Conservation (phyloP, 768 basidiomycete genomes). For the Pleurotus ostreatus region DNA sequence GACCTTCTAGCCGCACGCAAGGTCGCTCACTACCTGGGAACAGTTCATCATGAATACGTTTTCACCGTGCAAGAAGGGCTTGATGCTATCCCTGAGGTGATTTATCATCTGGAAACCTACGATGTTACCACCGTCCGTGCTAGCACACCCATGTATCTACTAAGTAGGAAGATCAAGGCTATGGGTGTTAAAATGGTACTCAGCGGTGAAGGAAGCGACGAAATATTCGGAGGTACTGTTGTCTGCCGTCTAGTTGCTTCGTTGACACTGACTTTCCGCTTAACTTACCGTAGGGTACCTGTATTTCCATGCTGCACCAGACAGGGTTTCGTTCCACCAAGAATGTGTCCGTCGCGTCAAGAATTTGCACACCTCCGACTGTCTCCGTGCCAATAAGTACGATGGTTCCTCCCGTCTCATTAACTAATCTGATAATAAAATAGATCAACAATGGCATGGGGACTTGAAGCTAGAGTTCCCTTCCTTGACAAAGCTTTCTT, state of each 20-base stretch:
- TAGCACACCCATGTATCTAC: constrained; percentile 97
- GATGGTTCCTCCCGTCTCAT: constrained; percentile 16
- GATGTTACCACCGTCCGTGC: constrained; percentile 99
- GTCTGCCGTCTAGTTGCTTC: not conserved
- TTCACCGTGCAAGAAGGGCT: constrained; percentile 98
- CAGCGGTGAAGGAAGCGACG: constrained; percentile 95
- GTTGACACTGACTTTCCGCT: too few relatives aligned
- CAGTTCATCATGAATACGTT: constrained; percentile 94
- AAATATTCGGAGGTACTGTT: constrained; percentile 84
- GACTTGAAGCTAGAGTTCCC: constrained; percentile 95
- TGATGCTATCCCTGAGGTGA: constrained; percentile 95
- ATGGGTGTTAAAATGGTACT: constrained; percentile 99
- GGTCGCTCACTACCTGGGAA: constrained; percentile 90
- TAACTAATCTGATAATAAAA: not conserved
- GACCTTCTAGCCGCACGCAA: constrained; percentile 93
- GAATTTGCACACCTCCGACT: constrained; percentile 96
- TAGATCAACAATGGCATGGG: constrained; percentile 99
- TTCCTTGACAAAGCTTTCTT: constrained; percentile 98
- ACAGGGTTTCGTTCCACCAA: constrained; percentile 85
- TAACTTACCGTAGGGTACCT: constrained; percentile 70
- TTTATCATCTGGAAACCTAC: constrained; percentile 97
- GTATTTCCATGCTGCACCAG: constrained; percentile 98
- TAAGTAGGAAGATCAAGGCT: constrained; percentile 97
- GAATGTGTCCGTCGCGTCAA: constrained; percentile 94
- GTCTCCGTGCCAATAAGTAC: constrained; percentile 96